Evolutionary conservation across 345 rosid genomes (phyloP).

Genomic region (Rhodamnia rubescens): DNA sequence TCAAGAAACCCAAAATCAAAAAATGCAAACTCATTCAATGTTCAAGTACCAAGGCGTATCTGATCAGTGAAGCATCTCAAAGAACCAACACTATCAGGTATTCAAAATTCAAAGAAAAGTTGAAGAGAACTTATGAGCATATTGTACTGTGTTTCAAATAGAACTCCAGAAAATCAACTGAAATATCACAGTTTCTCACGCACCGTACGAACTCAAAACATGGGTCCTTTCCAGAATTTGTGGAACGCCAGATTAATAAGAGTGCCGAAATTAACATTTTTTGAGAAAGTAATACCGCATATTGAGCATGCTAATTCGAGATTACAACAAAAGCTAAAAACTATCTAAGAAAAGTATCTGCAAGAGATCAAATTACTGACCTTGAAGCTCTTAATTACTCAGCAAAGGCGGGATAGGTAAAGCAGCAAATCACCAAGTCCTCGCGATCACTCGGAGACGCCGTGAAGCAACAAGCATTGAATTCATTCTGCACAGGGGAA

Average conservation of each 20-base stretch:
- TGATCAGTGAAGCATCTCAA: background rate
- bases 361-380: background rate
- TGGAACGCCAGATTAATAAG: background rate
- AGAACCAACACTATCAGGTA: background rate
- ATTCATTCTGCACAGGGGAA: conserved; percentile 12
- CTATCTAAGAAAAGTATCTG: background rate
- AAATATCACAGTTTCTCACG: background rate
- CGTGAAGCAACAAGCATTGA: background rate
- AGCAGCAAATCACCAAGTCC: background rate
- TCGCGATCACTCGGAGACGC: background rate
- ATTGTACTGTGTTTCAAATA: background rate
- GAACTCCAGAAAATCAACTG: background rate
- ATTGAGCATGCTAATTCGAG: background rate
- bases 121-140: background rate
- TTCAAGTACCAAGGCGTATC: background rate
- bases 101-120: background rate
- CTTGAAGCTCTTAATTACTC: conserved; percentile 11
- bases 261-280: background rate
- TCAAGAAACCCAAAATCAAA: background rate
- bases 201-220: background rate
- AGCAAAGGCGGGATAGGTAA: conserved; percentile 12
- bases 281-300: background rate
- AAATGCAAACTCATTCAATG: background rate
- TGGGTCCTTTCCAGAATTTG: background rate
- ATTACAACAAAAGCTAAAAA: background rate